Base-by-base conservation (phyloP, 177 flowering plant species). In the Vitis hybrid region DNA sequence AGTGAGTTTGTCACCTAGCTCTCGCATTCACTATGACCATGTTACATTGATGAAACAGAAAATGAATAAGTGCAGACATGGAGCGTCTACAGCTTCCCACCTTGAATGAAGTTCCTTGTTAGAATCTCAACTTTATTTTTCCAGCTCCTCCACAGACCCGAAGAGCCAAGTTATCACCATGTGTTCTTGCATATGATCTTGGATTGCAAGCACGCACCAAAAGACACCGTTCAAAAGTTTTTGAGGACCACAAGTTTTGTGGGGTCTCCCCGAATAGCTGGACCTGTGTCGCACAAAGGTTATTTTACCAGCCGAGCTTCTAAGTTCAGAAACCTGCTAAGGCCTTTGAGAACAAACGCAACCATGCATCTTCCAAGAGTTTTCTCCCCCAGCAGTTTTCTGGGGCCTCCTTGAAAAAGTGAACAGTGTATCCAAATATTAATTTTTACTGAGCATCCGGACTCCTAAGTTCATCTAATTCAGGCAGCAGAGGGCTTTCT, bases 401-500 rank as follows among this genome's bases (percentile, higher is more conserved):
- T 12, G 18, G 18, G 21, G 60, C 15, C 54, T 64, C 50, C 50
- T 52, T 13, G 35, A 60, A 60, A 60, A 21, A 6, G 27, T 32
- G 17, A 27, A 60, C 30, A 21, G 15, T 35, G 49, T 52, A 50
- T 11, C 56, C 17, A 46, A 19, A 35, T 14, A 63, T 64, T 19
- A 21, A 19, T 13, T 65, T 27, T 68, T n/a, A 59, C 49, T 35
- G n/a, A 64, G 66, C 51, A 62, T 62, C 21, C 21, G 7, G 30
- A 54, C 46, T 51, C 32, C 67, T 54, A 60, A 64, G 62, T 61
- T 49, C 66, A 56, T 67, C 65, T 65, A 64, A 57, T 62, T 51
- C 52, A 69, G 63, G 13, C 19, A 24, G 66, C 64, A 62, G 64
- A 68, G 63, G 18, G 60, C 52, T 32, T 52, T 62, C 73, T 73